Percentiles rank a stretch among this genome's conserved stretches.
Evolutionary conservation across 805 yeast genomes (phyloP).

Genomic region (Wickerhamomyces bovis): DNA sequence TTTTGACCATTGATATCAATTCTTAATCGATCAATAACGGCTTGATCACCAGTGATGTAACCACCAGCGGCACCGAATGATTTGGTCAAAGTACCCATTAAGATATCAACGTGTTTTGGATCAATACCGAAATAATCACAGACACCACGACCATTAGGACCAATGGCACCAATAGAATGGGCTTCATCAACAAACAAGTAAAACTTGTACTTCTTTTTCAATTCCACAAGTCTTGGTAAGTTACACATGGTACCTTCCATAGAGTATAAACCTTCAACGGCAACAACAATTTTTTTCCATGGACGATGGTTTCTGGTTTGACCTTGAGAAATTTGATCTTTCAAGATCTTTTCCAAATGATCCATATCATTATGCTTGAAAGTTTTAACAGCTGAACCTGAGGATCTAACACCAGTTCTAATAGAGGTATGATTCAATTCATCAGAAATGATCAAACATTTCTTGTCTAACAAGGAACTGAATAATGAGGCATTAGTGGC

Average conservation of each 20-base stretch:
- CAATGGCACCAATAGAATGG: constrained; percentile 98
- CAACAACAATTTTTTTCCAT: constrained; percentile 81
- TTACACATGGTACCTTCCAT: constrained; percentile 76
- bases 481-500: constrained; percentile 91
- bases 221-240: constrained; percentile 58
- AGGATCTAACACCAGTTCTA: constrained; percentile 86
- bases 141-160: constrained; percentile 89
- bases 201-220: constrained; percentile 83
- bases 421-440: constrained; percentile 94
- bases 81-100: constrained; percentile 98
- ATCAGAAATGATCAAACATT: constrained; percentile 89
- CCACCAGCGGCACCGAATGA: constrained; percentile 99
- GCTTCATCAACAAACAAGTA: constrained; percentile 95
- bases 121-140: constrained; percentile 86
- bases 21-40: constrained; percentile 68
- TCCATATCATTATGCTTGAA: constrained; percentile 89
- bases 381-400: constrained; percentile 90
- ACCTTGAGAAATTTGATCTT: constrained; percentile 54
- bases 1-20: constrained; percentile 63
- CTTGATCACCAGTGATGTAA: constrained; percentile 74
- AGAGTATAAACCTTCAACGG: constrained; percentile 86
- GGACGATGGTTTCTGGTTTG: constrained; percentile 88
- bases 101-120: constrained; percentile 70
- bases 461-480: constrained; percentile 74
- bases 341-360: constrained; percentile 65